phyloP scores from a whole-genome alignment of 2,329 filamentous ascomycete species.

The Botrytis pseudocinerea region DNA sequence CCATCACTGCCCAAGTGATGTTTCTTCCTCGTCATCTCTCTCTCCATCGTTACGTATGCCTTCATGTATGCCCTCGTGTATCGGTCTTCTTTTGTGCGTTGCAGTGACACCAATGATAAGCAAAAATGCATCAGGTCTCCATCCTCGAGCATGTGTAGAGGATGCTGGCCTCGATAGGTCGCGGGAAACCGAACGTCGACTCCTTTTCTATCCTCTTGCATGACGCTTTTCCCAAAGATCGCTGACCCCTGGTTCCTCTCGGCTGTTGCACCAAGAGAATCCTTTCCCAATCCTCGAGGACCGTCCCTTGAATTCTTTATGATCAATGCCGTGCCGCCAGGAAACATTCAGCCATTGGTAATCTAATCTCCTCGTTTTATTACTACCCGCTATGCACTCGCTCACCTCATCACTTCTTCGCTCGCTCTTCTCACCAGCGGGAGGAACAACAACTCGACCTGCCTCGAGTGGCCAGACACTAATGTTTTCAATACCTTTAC shows the following conservation, averaged over 20 bases:
- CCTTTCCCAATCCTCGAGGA: not conserved
- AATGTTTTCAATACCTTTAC: not conserved
- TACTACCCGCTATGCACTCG: not conserved
- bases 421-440: not conserved
- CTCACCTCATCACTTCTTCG: not conserved
- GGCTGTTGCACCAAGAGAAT: not conserved
- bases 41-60: not conserved
- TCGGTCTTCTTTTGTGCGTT: not conserved
- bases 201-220: conserved; percentile 16
- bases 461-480: not conserved
- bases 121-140: not conserved
- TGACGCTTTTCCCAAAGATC: conserved; percentile 4
- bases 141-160: not conserved
- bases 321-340: conserved; percentile 5
- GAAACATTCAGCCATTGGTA: not conserved
- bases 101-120: not conserved
- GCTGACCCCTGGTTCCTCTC: conserved; percentile 4
- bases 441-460: not conserved
- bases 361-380: not conserved
- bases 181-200: not conserved
- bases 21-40: not conserved
- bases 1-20: not conserved
- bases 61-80: not conserved
- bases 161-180: not conserved
- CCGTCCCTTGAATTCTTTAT: not conserved